Evolutionary conservation across 1,284 basidiomycete species (phyloP).

Genomic region (Crucibulum cyathiforme): DNA sequence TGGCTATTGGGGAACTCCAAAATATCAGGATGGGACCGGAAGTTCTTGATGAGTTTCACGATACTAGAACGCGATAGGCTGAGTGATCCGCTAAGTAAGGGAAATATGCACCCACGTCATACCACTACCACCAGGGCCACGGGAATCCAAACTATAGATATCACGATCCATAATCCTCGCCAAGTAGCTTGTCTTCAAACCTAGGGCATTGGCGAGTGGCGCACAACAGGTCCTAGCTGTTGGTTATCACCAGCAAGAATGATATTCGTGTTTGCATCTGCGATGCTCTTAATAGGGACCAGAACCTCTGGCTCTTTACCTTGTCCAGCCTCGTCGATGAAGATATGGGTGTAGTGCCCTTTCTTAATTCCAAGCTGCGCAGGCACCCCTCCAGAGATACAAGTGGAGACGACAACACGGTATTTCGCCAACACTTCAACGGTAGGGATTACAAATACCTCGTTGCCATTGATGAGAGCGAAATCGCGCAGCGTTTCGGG

Average conservation of each 20-base stretch:
- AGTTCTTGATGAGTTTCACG: constrained; percentile 66
- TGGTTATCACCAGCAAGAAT: constrained; percentile 64
- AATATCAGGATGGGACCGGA: constrained; percentile 62
- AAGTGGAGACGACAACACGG: constrained; percentile 60
- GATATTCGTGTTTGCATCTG: constrained; percentile 48
- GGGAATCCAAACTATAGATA: constrained; percentile 44
- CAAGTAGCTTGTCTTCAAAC: constrained; percentile 56
- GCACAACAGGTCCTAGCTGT: constrained; percentile 64
- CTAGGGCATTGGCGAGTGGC: constrained; percentile 47
- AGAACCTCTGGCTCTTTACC: constrained; percentile 64
- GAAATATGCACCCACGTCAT: constrained; percentile 43
- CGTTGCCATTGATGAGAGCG: constrained; percentile 46
- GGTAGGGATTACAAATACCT: constrained; percentile 48
- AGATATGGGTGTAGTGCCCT: constrained; percentile 65
- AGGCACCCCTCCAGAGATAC: constrained; percentile 53
- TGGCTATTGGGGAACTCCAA: constrained; percentile 59
- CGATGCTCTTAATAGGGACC: constrained; percentile 57
- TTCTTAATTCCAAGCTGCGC: constrained; percentile 50
- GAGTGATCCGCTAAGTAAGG: neutral
- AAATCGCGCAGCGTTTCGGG: constrained; percentile 35
- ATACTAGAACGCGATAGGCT: constrained; percentile 44
- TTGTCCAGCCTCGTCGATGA: constrained; percentile 70
- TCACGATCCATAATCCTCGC: constrained; percentile 55
- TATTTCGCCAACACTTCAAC: constrained; percentile 43
- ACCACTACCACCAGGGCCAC: constrained; percentile 22